A percentile compares a stretch with the other conserved stretches of the same genome.
Conservation (phyloP, 345 rosid species). For the Populus deltoides region DNA sequence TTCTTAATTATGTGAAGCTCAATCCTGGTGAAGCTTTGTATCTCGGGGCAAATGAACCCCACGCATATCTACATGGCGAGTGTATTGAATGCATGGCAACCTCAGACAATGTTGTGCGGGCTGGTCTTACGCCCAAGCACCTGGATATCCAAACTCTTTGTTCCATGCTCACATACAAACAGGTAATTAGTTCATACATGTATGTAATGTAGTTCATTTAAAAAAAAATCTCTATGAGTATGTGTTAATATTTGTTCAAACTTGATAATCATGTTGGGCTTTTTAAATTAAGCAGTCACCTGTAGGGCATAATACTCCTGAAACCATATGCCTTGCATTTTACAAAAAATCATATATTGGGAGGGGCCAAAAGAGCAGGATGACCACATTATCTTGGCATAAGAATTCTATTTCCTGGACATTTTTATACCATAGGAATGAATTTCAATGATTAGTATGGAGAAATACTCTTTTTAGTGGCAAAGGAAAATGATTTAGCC, state of each 20-base stretch:
- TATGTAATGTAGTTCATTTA: not conserved
- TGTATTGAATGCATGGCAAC: slow-evolving; percentile 98
- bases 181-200: slow-evolving; percentile 42
- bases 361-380: not conserved
- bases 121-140: slow-evolving; percentile 94
- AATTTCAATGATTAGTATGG: not conserved
- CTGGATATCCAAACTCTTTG: slow-evolving; percentile 82
- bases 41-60: slow-evolving; percentile 94
- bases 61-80: slow-evolving; percentile 85
- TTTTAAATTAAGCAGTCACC: not conserved
- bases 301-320: not conserved
- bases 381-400: not conserved
- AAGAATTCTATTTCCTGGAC: not conserved
- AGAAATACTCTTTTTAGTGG: not conserved
- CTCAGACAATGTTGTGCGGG: slow-evolving; percentile 96
- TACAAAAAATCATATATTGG: not conserved
- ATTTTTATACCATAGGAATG: not conserved
- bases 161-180: slow-evolving; percentile 95
- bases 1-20: slow-evolving; percentile 87
- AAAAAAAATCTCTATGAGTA: not conserved
- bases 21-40: slow-evolving; percentile 93
- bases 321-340: not conserved
- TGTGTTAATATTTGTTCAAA: not conserved
- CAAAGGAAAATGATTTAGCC: too few species aligned
- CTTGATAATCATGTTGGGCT: not conserved